Base-by-base conservation (phyloP, 169 alveolate species). In the Sarcocystis neurona region DNA sequence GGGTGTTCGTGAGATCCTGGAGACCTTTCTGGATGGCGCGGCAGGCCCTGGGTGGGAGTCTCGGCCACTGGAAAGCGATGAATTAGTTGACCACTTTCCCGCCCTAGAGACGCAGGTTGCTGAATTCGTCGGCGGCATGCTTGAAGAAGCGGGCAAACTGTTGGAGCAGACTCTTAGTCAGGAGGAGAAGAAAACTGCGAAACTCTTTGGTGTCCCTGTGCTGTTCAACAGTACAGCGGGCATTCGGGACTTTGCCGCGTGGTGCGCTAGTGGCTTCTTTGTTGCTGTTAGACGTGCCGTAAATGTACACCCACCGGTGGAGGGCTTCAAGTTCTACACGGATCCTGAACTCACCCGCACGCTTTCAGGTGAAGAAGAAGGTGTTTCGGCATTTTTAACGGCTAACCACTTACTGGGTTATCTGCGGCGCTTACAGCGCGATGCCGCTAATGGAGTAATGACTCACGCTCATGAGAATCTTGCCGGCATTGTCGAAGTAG, bases 21-120 rank as follows among this genome's bases (percentile, higher is more conserved):
- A 84, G 46, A 84, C 18, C 50, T 84, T 56, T 56, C 66, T 84
- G 80, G 79, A 84, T 30, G 50, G 46, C 30, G 6, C 20, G 47
- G 89, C 79, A 8, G 89, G 89, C 37, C 66, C 60, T 4, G 79
- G n/a, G 48, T 84, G 89, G 89, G 89, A 68, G 18, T 84, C 89
- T 1, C 34, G 63, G 23, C 27, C 47, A 0, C 6, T 43, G 18
- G 78, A 84, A 30, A n/a, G 80, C 15, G 15, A 41, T 3, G 50
- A 20, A 15, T 30, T 84, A n/a, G 46, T 84, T 12, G 0, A 6
- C 32, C 4, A 56, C 30, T 84, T 60, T 66, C 79, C 77, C 43
- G 20, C 30, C 10, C 39, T 84, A 63, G 47, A 27, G 47, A 34
- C 58, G 79, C 30, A 41, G 18, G 89, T 39, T 0, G 32, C 34